Percentiles rank a stretch among this genome's conserved stretches.
phyloP scores from a whole-genome alignment of 495 filamentous ascomycete genomes.

The Tuber calosporum region DNA sequence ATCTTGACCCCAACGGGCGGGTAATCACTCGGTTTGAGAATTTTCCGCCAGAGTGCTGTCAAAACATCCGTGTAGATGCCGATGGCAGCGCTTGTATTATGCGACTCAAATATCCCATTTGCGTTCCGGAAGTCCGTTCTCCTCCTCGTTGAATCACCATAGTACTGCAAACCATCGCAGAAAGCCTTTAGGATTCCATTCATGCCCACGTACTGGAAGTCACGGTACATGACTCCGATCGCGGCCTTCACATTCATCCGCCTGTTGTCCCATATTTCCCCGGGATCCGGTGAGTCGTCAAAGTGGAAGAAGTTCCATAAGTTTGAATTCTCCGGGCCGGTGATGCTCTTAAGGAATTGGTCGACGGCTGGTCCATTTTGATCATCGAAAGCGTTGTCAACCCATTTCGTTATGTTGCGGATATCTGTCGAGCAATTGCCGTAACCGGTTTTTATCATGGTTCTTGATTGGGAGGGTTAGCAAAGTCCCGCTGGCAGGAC shows the following conservation, averaged over 20 bases:
- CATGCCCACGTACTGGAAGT: conserved; percentile 34
- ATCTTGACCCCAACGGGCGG: conserved; percentile 8
- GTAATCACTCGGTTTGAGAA: conserved; percentile 5
- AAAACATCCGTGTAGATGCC: conserved; percentile 9
- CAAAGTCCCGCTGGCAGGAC: neutral
- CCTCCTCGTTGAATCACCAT: neutral
- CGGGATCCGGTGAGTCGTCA: conserved; percentile 12
- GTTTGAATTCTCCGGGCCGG: conserved; percentile 3
- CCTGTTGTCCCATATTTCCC: conserved; percentile 18
- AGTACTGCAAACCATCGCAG: conserved; percentile 19
- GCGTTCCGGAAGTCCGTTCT: neutral
- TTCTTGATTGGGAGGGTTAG: neutral
- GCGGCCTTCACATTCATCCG: conserved; percentile 16
- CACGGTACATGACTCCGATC: conserved; percentile 12
- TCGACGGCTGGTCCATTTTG: conserved; percentile 16
- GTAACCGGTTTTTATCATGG: conserved; percentile 16
- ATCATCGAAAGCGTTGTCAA: conserved; percentile 16
- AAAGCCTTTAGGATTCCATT: conserved; percentile 13
- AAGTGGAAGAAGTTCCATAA: conserved; percentile 29
- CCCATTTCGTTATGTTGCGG: conserved; percentile 9
- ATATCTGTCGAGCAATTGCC: conserved; percentile 28
- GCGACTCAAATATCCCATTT: conserved; percentile 11
- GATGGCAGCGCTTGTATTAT: conserved; percentile 6
- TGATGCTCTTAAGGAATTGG: conserved; percentile 6
- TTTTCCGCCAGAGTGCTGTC: conserved; percentile 6